Evolutionary conservation across 78 protist genomes (phyloP), one percentile per base, ranked within the genome.

Genomic region (Pelomyxa schiedti): DNA sequence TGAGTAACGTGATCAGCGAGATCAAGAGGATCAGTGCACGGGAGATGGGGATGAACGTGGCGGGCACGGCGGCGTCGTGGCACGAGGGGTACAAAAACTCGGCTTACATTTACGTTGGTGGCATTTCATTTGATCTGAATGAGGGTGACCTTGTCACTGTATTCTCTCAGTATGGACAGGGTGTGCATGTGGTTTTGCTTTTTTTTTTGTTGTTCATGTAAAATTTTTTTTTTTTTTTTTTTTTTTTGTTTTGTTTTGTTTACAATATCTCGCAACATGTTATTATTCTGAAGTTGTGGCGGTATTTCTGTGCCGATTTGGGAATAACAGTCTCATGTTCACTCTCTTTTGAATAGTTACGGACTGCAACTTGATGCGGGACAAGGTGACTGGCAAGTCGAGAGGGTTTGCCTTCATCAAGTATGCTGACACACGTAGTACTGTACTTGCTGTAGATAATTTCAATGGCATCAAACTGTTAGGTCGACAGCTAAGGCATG

Each of bases 391-490:
- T 6, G 96, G 95, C n/a, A 81, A 83, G 69, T 70, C 92, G 29
- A 53, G 43, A 32, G 98, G 98, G 2, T 93, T 90, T 64, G 78
- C 82, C 8, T 95, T 92, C 35, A 30, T 95, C 7, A 84, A 87
- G 2, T 95, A 93, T 52, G 93, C 89, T 6, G 93, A 95, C 77
- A 93, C 82, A 63, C 77, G 94, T 30, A 77, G 88, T 41, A 89
- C 95, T 1, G 42, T 82, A 9, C 86, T 95, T 2, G 94, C 96
- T 8, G 97, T 95, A 5, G 97, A 93, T 72, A 95, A 95, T 75
- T 40, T 95, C 32, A 95, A 92, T 65, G 98, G 98, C 22, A 37
- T 52, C 24, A 83, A 84, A 7, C 38, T 66, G n/a, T n/a, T n/a
- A n/a, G n/a, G n/a, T n/a, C n/a, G n/a, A n/a, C n/a, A n/a, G n/a